Percentiles rank a stretch among this genome's conserved stretches.
These are phyloP conservation scores for Globisporangium takayamanum DNA, from an alignment of 352 stramenopile genomes.

Conservation along the genomic window DNA sequence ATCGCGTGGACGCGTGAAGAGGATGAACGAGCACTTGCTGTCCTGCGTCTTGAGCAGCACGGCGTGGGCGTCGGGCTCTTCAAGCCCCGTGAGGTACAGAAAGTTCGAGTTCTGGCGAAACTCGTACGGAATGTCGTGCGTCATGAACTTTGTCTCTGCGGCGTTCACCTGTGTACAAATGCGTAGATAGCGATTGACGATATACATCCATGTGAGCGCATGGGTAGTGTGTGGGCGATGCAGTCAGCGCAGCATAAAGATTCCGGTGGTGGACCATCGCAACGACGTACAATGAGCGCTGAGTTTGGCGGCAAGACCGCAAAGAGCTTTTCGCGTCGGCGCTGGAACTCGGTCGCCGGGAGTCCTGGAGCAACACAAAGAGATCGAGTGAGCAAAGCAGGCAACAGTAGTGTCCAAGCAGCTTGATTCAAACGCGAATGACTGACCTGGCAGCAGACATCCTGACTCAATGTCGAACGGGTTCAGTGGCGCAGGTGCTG, in stretches of 20 bases:
- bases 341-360: slow-evolving; percentile 53
- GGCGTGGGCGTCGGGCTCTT: slow-evolving; percentile 70
- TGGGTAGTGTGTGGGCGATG: too few relatives aligned
- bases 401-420: not conserved
- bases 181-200: too few relatives aligned
- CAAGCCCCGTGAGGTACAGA: slow-evolving; percentile 76
- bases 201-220: too few relatives aligned
- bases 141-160: slow-evolving; percentile 77
- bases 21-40: slow-evolving; percentile 52
- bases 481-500: slow-evolving; percentile 18
- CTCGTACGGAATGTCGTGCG: slow-evolving; percentile 84
- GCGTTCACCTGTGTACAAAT: slow-evolving; percentile 34
- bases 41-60: slow-evolving; percentile 66
- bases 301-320: slow-evolving; percentile 61
- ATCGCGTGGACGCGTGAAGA: slow-evolving; percentile 75
- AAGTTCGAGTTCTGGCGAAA: slow-evolving; percentile 86
- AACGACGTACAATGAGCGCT: slow-evolving; percentile 46
- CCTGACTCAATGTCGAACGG: slow-evolving; percentile 42
- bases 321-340: slow-evolving; percentile 55
- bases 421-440: not conserved
- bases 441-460: slow-evolving; percentile 44
- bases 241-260: not conserved
- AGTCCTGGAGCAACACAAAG: slow-evolving; percentile 23
- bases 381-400: not conserved
- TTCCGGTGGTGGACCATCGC: not conserved